Percentiles rank a stretch among this genome's conserved stretches.
Conservation (phyloP, 2,329 filamentous ascomycete species). For the Aspergillus aculeatinus region DNA sequence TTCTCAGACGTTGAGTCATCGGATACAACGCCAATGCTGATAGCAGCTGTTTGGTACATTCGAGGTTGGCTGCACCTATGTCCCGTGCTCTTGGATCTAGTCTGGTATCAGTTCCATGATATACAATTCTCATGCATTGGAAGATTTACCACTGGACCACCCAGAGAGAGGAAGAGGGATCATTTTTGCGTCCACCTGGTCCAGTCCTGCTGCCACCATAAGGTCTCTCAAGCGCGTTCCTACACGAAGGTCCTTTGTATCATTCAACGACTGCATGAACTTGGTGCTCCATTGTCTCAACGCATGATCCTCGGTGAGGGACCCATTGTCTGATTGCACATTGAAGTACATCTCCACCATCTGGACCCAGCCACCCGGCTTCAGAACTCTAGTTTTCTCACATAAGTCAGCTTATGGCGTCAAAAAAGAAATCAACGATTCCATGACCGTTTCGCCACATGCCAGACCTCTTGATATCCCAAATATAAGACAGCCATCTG, state of each 20-base stretch:
- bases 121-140: neutral
- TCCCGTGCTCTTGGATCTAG: constrained; percentile 44
- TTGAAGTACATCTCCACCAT: constrained; percentile 86
- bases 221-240: constrained; percentile 60
- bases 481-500: constrained; percentile 74
- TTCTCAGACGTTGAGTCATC: constrained; percentile 43
- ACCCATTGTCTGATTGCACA: constrained; percentile 81
- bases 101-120: constrained; percentile 20
- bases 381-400: constrained; percentile 47
- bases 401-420: constrained; percentile 8
- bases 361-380: constrained; percentile 79
- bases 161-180: constrained; percentile 67
- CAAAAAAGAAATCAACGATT: neutral
- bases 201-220: constrained; percentile 64
- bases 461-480: constrained; percentile 64
- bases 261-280: constrained; percentile 63
- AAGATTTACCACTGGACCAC: constrained; percentile 63
- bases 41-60: constrained; percentile 40
- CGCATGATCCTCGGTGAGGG: constrained; percentile 66
- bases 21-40: constrained; percentile 45
- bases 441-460: constrained; percentile 3
- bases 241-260: constrained; percentile 65
- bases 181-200: constrained; percentile 65
- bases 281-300: constrained; percentile 65
- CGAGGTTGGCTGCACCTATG: constrained; percentile 43